Evolutionary conservation across 768 basidiomycete genomes (phyloP), one percentile per base, ranked within the genome.

Genomic region (Pisolithus tinctorius): DNA sequence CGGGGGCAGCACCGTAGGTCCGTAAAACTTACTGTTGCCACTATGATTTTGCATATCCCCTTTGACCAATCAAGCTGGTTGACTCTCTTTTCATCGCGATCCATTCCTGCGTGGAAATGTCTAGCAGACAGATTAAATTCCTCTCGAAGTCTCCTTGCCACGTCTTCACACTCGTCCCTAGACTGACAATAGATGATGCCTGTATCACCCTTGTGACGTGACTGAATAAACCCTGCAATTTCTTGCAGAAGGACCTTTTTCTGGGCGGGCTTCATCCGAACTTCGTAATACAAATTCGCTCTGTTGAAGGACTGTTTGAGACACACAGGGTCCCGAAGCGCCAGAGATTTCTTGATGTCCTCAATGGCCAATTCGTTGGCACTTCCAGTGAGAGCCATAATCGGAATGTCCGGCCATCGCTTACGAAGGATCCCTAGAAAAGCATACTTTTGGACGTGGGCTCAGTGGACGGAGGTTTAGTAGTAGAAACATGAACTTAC

Each of bases 381-480:
- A 1, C 95, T 99, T 6, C 93, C 96, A 0, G 96, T 99, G 43
- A 98, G 76, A 0, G 96, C 96, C 82, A 97, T 96, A 60, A 98
- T 87, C 0, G 96, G 95, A 0, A 93, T 77, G 6, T 76, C 66
- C 0, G 90, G 88, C 70, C 81, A 97, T 14, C 80, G 79, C 13
- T 77, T 71, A 42, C 93, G 85, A 34, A 97, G 76, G 30, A 73
- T 66, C 13, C 79, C 79, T 37, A 97, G 71, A 26, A 74, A 70
- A 48, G 79, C 76, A 63, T 92, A 92, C 44, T 45, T 29, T 20
- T 13, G 23, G 20, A 51, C 29, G 40, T 14, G 45, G 4, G 14
- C 27, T 45, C 39, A 7, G 39, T 26, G 36, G 50, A 45, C 51
- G 45, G 57, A 48, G 63, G 54, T 34, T 16, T 20, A 6, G 30